Evolutionary conservation across 305 asterid species (phyloP), one percentile per base, ranked within the genome.

Genomic region (Nicotiana rustica): DNA sequence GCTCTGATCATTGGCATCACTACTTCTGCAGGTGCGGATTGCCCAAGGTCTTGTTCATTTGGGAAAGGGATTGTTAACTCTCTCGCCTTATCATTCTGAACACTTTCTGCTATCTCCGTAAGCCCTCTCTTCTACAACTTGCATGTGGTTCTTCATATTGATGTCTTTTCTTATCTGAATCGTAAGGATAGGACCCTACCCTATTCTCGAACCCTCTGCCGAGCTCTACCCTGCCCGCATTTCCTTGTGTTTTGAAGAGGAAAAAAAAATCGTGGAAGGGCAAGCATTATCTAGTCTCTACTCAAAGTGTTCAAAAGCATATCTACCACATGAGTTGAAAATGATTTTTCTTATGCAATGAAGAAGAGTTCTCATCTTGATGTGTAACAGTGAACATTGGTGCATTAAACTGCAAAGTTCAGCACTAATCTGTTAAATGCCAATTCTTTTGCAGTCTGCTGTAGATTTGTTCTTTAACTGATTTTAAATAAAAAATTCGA

Each of bases 41-140:
- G 99, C 99, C 84, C 98, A 96, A 88, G 98, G 98, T 83, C 95
- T 96, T 79, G 97, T 92, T 62, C 98, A 95, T 87, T 73, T 95
- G 84, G 99, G 99, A 66, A 96, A 96, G 83, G 98, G 99, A 55
- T 86, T 96, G 88, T 81, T 96, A 88, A 95, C 99, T 1, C 96
- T 96, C 77, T 90, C 97, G 55, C 99, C 98, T 5, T 94, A 93
- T 84, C 99, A 96, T 84, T 94, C 98, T 57, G 98, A 96, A 85
- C 92, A 93, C 41, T 92, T 89, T 52, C 86, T 95, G 68, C 25
- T 93, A 83, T 94, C 99, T 49, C 98, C 98, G 98, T 96, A 88
- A 88, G 98, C 87, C 61, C 81, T 79, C 18, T 15, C 52, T 18
- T 71, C 76, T 13, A 29, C 79, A 73, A 49, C 15, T 25, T 52